A percentile compares a stretch with the other conserved stretches of the same genome.
Evolutionary conservation across 2,329 filamentous ascomycete species (phyloP).

Genomic region (Pseudocercospora eumusae): DNA sequence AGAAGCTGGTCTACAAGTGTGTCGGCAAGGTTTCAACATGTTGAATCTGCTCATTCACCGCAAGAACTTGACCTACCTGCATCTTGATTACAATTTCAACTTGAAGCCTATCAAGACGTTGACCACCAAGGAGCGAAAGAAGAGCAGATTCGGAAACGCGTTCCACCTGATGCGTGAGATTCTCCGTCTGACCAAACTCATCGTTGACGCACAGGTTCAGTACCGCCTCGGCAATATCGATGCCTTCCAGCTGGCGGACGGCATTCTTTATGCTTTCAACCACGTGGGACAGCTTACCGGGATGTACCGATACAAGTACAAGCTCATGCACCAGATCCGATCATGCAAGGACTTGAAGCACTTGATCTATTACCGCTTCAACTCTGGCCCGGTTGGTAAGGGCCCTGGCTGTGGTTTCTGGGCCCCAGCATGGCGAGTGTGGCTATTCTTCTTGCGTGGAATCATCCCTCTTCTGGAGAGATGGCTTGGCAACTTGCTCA

Average conservation of each 20-base stretch:
- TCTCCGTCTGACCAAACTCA: constrained; percentile 89
- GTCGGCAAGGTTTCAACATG: constrained; percentile 99
- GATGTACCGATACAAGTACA: constrained; percentile 99
- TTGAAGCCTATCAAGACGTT: constrained; percentile 97
- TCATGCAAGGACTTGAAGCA: constrained; percentile 99
- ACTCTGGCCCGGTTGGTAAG: constrained; percentile 93
- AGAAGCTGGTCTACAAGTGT: constrained; percentile 96
- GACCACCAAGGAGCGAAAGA: constrained; percentile 98
- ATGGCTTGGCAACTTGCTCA: constrained; percentile 95
- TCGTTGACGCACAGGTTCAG: constrained; percentile 97
- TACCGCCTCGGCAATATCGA: constrained; percentile 97
- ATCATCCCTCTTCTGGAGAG: constrained; percentile 95
- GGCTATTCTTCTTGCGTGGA: constrained; percentile 98
- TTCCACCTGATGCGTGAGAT: constrained; percentile 99
- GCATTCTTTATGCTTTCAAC: constrained; percentile 99
- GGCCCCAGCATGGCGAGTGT: constrained; percentile 97
- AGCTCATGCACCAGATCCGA: constrained; percentile 99
- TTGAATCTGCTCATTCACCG: constrained; percentile 94
- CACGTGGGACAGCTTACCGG: constrained; percentile 97
- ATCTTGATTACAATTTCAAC: constrained; percentile 99
- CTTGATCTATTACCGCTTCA: constrained; percentile 98
- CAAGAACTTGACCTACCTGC: constrained; percentile 96
- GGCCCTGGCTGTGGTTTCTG: constrained; percentile 98
- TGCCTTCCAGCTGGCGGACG: constrained; percentile 96
- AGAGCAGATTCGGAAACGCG: constrained; percentile 97